phyloP scores from a whole-genome alignment of 208 protist genomes.

The Crithidia fasciculata region DNA sequence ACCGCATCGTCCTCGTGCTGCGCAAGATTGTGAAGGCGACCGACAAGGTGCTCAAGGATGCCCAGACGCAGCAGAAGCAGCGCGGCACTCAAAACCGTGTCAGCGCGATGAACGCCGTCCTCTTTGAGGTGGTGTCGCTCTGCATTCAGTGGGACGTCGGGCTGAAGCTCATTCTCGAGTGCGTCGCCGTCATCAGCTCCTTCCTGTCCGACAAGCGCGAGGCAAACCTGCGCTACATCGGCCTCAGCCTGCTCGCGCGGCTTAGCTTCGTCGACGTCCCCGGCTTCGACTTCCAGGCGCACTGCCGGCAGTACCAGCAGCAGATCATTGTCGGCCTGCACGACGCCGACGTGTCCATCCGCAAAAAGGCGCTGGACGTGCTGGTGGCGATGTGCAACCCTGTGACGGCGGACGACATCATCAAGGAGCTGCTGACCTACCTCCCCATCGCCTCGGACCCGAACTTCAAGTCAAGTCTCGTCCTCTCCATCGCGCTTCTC shows the following conservation, averaged over 20 bases:
- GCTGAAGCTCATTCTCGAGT: constrained; percentile 77
- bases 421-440: constrained; percentile 94
- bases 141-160: constrained; percentile 92
- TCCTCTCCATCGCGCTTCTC: constrained; percentile 96
- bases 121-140: constrained; percentile 97
- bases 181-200: constrained; percentile 80
- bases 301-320: constrained; percentile 92
- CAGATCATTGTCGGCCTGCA: constrained; percentile 93
- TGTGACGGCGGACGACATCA: constrained; percentile 90
- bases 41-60: constrained; percentile 87
- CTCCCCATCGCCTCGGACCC: constrained; percentile 87
- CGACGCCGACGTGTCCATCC: constrained; percentile 97
- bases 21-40: constrained; percentile 87
- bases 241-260: constrained; percentile 81
- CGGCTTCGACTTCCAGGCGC: constrained; percentile 66
- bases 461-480: constrained; percentile 94
- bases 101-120: constrained; percentile 96
- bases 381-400: constrained; percentile 97
- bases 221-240: constrained; percentile 91
- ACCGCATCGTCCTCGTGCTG: constrained; percentile 70
- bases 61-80: constrained; percentile 82
- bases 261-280: constrained; percentile 63
- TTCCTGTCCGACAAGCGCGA: constrained; percentile 93
- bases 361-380: constrained; percentile 97
- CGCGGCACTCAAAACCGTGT: constrained; percentile 94